phyloP scores from a whole-genome alignment of 177 flowering plant species.

The Vitis hybrid region DNA sequence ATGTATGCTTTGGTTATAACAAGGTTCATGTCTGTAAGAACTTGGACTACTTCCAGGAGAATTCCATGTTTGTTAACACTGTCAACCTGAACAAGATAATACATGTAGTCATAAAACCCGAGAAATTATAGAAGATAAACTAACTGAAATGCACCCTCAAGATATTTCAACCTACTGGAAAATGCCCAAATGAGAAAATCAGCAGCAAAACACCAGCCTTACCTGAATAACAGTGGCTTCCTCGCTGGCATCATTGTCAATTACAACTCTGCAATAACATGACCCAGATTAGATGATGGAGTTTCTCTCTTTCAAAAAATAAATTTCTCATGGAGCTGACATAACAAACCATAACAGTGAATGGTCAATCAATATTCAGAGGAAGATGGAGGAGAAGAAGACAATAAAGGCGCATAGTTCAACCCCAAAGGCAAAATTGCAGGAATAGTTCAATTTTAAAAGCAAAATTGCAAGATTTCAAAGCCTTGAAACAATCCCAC shows the following conservation, averaged over 20 bases:
- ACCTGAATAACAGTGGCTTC: slow-evolving; percentile 68
- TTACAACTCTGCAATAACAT: slow-evolving; percentile 53
- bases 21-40: slow-evolving; percentile 76
- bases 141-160: too few species aligned
- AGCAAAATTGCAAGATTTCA: too few species aligned
- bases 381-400: too few species aligned
- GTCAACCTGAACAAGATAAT: slow-evolving; percentile 56
- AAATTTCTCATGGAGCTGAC: too few species aligned
- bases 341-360: too few species aligned
- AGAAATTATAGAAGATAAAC: background rate
- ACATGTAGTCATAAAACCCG: background rate
- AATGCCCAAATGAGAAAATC: background rate
- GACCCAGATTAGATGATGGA: slow-evolving; percentile 8
- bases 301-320: too few species aligned
- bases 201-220: background rate
- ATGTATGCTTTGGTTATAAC: slow-evolving; percentile 76
- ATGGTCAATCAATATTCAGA: too few species aligned
- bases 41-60: slow-evolving; percentile 81
- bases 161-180: too few species aligned
- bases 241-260: slow-evolving; percentile 48
- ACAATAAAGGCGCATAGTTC: too few species aligned
- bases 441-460: too few species aligned
- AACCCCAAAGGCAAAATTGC: too few species aligned
- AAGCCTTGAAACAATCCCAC: too few species aligned
- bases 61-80: slow-evolving; percentile 79